Conservation (phyloP, 495 filamentous ascomycete species). For the Pyrenopolyporus hunteri region DNA sequence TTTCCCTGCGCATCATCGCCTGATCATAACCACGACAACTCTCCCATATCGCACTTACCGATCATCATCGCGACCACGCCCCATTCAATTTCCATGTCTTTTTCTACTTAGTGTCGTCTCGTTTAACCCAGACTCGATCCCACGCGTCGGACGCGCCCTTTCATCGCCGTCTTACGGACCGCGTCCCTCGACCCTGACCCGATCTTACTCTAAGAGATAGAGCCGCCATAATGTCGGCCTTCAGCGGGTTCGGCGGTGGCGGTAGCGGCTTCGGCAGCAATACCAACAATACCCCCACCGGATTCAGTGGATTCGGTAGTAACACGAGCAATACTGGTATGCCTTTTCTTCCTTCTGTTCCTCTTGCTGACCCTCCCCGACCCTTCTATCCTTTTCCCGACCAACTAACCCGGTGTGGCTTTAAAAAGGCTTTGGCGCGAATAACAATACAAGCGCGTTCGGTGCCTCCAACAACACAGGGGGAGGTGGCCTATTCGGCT, state of each 20-base stretch:
- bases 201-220: slow-evolving; percentile 5
- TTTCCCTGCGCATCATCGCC: slow-evolving; percentile 23
- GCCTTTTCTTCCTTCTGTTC: slow-evolving; percentile 23
- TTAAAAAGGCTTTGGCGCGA: slow-evolving; percentile 55
- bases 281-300: slow-evolving; percentile 58
- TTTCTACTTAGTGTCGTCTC: slow-evolving; percentile 27
- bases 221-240: slow-evolving; percentile 54
- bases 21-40: neutral
- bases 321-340: slow-evolving; percentile 40
- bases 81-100: slow-evolving; percentile 38
- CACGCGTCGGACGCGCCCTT: slow-evolving; percentile 42
- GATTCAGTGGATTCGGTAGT: slow-evolving; percentile 54
- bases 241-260: slow-evolving; percentile 45
- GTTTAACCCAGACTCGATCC: slow-evolving; percentile 17
- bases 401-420: slow-evolving; percentile 45
- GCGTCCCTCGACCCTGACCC: slow-evolving; percentile 19
- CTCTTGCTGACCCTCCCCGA: slow-evolving; percentile 2
- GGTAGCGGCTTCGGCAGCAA: slow-evolving; percentile 54
- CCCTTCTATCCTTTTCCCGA: slow-evolving; percentile 31
- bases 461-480: slow-evolving; percentile 42
- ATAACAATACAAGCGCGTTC: slow-evolving; percentile 52
- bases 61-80: slow-evolving; percentile 19
- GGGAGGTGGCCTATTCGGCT: slow-evolving; percentile 54
- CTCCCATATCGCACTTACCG: slow-evolving; percentile 6
- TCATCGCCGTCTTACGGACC: slow-evolving; percentile 13